phyloP scores from a whole-genome alignment of 2,329 filamentous ascomycete species.

The Phoma herbarum region DNA sequence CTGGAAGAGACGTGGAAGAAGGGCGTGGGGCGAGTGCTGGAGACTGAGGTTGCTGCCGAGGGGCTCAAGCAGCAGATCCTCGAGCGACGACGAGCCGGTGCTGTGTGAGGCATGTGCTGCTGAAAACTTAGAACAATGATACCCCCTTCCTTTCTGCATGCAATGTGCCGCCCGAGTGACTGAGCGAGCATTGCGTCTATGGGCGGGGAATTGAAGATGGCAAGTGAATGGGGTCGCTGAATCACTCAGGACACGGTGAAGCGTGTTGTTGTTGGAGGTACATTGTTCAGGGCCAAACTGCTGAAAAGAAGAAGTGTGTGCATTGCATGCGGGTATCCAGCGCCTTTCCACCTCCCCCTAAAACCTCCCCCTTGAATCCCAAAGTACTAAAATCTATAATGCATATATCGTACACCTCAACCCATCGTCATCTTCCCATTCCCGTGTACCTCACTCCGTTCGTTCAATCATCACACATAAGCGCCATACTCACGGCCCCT shows the following conservation, averaged over 20 bases:
- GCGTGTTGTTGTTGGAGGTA: too few species aligned
- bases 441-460: neutral
- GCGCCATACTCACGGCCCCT: slow-evolving; percentile 12
- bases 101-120: slow-evolving; percentile 27
- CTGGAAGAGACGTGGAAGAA: slow-evolving; percentile 82
- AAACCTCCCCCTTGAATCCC: neutral
- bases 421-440: neutral
- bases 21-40: slow-evolving; percentile 80
- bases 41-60: slow-evolving; percentile 87
- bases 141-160: neutral
- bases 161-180: too few species aligned
- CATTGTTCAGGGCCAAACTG: too few species aligned
- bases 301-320: neutral
- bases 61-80: slow-evolving; percentile 60
- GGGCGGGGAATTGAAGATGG: too few species aligned
- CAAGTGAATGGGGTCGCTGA: too few species aligned
- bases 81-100: slow-evolving; percentile 46
- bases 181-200: too few species aligned
- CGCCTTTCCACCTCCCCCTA: neutral
- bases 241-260: too few species aligned
- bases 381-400: neutral
- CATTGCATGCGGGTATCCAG: neutral
- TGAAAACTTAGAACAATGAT: slow-evolving; percentile 3
- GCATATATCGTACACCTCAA: neutral
- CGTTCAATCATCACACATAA: slow-evolving; percentile 1